Evolutionary conservation across 805 yeast genomes (phyloP).

Genomic region (Ogataea pilisensis): DNA sequence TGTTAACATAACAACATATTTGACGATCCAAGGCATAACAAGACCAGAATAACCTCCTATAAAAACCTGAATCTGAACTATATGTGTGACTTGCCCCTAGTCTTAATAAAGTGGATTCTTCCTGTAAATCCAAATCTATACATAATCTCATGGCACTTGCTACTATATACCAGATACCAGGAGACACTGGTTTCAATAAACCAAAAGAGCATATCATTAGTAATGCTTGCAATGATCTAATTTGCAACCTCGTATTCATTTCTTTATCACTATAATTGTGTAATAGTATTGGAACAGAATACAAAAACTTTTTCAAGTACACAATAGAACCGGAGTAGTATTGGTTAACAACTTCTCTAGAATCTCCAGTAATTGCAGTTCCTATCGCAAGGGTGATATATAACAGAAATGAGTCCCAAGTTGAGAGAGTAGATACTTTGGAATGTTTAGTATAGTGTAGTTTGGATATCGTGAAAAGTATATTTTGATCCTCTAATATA

Average conservation of each 20-base stretch:
- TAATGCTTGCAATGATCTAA: constrained; percentile 38
- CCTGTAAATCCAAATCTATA: constrained; percentile 44
- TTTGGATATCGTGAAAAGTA: constrained; percentile 4
- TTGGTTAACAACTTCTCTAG: constrained; percentile 3
- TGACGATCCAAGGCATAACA: constrained; percentile 44
- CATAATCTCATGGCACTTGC: constrained; percentile 41
- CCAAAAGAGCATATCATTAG: constrained; percentile 38
- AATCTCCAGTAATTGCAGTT: constrained; percentile 15
- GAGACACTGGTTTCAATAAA: constrained; percentile 42
- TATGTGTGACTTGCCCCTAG: background rate
- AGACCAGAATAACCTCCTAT: constrained; percentile 41
- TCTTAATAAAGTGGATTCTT: constrained; percentile 24
- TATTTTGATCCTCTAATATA: constrained; percentile 8
- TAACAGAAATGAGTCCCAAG: constrained; percentile 12
- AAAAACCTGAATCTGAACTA: constrained; percentile 3
- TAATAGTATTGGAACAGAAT: constrained; percentile 6
- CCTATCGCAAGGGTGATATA: constrained; percentile 16
- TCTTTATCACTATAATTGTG: constrained; percentile 1
- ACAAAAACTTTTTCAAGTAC: constrained; percentile 11
- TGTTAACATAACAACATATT: constrained; percentile 41
- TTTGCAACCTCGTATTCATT: constrained; percentile 8
- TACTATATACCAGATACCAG: constrained; percentile 45
- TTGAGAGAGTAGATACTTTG: constrained; percentile 4
- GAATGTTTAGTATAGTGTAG: background rate
- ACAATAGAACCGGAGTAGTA: constrained; percentile 14